Base-by-base conservation (phyloP, 2,329 filamentous ascomycete species). In the Diaporthe sp. region DNA sequence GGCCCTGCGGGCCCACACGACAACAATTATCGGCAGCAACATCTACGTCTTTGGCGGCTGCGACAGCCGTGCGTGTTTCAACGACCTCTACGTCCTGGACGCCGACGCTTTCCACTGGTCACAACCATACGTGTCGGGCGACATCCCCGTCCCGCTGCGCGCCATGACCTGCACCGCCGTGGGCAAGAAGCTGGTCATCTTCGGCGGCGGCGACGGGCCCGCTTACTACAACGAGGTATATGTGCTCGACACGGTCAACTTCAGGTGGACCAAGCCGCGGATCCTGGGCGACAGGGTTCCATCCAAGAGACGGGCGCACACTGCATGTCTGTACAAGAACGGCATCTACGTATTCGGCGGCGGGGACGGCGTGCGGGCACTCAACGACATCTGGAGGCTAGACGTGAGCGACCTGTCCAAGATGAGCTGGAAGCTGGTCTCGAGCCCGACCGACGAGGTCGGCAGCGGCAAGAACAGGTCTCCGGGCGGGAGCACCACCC, bases 161-260 rank as follows among this genome's bases (percentile, higher is more conserved):
- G 92, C 92, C 78, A 94, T 94, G 92, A 94, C 92, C 8, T 93
- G 91, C 80, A 94, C 92, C 6, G 91, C 92, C 34, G 91, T 94
- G 28, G 91, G 91, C 78, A 93, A 93, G 85, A 93, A 93, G 82
- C 86, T 94, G 39, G 89, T 94, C 58, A 87, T 94, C 2, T 94
- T 94, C 80, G 92, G 92, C 72, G 92, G 92, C 59, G 92, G 92
- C 74, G 92, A 94, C 79, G 92, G 92, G 0, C 92, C 92, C 0
- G 89, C 91, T 34, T 94, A 94, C 82, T 94, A 94, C 82, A 94
- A 94, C 80, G 91, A 94, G 79, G 89, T 94, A 28, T 93, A 93
- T 81, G 91, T 94, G 61, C 86, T 94, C n/a, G 92, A 94, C 80
- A 94, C 92, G 31, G 87, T 92, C 76, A 94, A 91, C 81, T 93